These are phyloP conservation scores for Ceratocystis variospora DNA, from an alignment of 2,329 filamentous ascomycete species.

Conservation along the genomic window DNA sequence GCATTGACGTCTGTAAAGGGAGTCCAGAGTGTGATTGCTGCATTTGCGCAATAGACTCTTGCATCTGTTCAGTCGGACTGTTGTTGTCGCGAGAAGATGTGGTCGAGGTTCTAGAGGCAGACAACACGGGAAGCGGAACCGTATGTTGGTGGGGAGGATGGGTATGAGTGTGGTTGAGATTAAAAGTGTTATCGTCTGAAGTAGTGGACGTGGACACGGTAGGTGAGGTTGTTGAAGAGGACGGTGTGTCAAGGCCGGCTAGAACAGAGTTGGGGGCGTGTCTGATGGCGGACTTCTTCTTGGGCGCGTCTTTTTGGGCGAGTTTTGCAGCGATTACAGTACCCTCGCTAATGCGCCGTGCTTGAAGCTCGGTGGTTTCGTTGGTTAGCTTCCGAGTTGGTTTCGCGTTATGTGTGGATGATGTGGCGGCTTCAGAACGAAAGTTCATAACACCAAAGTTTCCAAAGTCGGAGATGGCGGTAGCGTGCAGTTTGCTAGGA, in stretches of 20 bases:
- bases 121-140: slow-evolving; percentile 2
- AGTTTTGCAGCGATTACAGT: slow-evolving; percentile 44
- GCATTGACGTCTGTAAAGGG: slow-evolving; percentile 5
- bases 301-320: slow-evolving; percentile 41
- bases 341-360: slow-evolving; percentile 48
- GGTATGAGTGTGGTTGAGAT: not conserved
- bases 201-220: not conserved
- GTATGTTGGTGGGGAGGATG: not conserved
- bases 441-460: slow-evolving; percentile 53
- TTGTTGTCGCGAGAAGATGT: not conserved
- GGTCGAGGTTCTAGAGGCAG: not conserved
- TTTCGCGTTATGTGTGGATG: slow-evolving; percentile 27
- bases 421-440: slow-evolving; percentile 19
- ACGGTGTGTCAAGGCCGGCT: not conserved
- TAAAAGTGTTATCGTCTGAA: not conserved
- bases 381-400: slow-evolving; percentile 14
- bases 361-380: slow-evolving; percentile 37
- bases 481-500: slow-evolving; percentile 48
- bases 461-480: slow-evolving; percentile 41
- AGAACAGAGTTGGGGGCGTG: not conserved
- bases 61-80: not conserved
- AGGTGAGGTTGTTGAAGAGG: not conserved
- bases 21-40: slow-evolving; percentile 12
- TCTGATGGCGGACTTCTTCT: slow-evolving; percentile 10
- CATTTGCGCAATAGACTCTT: slow-evolving; percentile 9